phyloP scores from a whole-genome alignment of 176 grass and related monocot species.

The Eremochloa ophiuroides region DNA sequence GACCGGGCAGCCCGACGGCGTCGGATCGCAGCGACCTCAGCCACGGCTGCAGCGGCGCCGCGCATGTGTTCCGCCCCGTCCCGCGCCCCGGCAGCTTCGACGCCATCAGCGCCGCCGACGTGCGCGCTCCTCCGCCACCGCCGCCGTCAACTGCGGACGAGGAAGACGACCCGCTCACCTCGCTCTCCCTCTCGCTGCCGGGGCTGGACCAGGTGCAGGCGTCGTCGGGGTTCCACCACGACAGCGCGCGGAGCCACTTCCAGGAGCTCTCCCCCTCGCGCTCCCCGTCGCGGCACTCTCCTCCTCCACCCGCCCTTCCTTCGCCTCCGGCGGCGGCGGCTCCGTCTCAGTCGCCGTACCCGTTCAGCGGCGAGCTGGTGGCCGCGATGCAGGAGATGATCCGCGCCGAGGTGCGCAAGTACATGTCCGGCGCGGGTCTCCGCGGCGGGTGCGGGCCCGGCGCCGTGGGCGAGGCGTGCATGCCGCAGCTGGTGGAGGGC shows the following conservation, averaged over 20 bases:
- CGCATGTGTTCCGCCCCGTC: conserved; percentile 55
- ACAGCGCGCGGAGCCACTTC: conserved; percentile 45
- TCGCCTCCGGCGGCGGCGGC: background rate
- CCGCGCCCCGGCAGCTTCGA: conserved; percentile 42
- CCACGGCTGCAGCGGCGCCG: conserved; percentile 34
- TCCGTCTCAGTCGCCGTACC: background rate
- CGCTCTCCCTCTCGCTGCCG: conserved; percentile 70
- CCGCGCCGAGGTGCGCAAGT: conserved; percentile 70
- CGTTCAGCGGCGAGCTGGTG: conserved; percentile 40
- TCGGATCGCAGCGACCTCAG: conserved; percentile 80
- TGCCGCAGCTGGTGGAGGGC: conserved; percentile 47
- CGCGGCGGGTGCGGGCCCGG: conserved; percentile 33
- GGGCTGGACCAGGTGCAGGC: conserved; percentile 28
- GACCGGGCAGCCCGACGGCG: conserved; percentile 52
- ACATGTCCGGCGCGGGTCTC: conserved; percentile 68
- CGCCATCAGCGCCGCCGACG: conserved; percentile 12
- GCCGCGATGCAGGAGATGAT: conserved; percentile 86
- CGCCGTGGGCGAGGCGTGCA: conserved; percentile 23
- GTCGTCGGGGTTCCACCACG: conserved; percentile 31
- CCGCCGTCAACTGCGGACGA: background rate
- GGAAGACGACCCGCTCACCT: conserved; percentile 63
- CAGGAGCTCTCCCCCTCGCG: conserved; percentile 41
- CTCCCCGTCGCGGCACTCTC: conserved; percentile 8
- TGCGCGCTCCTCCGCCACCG: background rate
- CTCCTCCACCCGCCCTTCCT: background rate